Conservation (phyloP, 2,329 filamentous ascomycete species). For the Aureobasidium namibiae region DNA sequence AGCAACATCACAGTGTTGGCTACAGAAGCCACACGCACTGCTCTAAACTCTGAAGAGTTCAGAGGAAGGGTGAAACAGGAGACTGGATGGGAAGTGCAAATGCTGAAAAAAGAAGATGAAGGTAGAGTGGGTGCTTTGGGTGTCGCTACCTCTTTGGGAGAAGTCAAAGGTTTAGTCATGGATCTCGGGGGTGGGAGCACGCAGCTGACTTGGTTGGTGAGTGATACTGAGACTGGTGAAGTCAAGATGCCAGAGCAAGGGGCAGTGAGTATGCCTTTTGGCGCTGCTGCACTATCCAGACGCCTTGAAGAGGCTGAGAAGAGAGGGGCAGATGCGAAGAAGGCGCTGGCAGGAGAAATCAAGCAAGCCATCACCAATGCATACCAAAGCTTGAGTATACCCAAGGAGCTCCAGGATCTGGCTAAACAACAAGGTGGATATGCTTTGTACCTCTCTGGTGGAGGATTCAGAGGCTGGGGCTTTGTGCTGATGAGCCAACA, state of each 20-base stretch:
- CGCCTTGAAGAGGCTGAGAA: slow-evolving; percentile 41
- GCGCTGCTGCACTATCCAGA: slow-evolving; percentile 57
- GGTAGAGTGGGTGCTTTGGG: slow-evolving; percentile 77
- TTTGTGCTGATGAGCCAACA: slow-evolving; percentile 80
- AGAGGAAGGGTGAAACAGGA: slow-evolving; percentile 53
- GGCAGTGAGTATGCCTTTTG: slow-evolving; percentile 60
- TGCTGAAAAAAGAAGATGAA: slow-evolving; percentile 73
- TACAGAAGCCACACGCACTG: slow-evolving; percentile 80
- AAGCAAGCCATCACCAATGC: slow-evolving; percentile 42
- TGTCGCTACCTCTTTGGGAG: slow-evolving; percentile 63
- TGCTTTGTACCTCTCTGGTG: slow-evolving; percentile 77
- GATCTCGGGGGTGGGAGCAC: slow-evolving; percentile 74
- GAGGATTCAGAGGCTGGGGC: slow-evolving; percentile 84
- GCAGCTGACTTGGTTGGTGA: slow-evolving; percentile 58
- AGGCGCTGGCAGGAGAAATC: slow-evolving; percentile 29
- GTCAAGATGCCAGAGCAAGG: slow-evolving; percentile 46
- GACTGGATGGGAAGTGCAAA: slow-evolving; percentile 60
- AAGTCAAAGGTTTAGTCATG: slow-evolving; percentile 72
- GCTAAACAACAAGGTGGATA: slow-evolving; percentile 44
- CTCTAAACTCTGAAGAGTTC: slow-evolving; percentile 64
- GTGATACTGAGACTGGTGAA: slow-evolving; percentile 39
- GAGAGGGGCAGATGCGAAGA: slow-evolving; percentile 34
- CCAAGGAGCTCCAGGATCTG: slow-evolving; percentile 41
- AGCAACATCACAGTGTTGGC: slow-evolving; percentile 68
- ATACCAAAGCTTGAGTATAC: slow-evolving; percentile 41